These are phyloP conservation scores for Ottelia alismoides DNA, from an alignment of 106 monocot genomes.

Conservation along the genomic window DNA sequence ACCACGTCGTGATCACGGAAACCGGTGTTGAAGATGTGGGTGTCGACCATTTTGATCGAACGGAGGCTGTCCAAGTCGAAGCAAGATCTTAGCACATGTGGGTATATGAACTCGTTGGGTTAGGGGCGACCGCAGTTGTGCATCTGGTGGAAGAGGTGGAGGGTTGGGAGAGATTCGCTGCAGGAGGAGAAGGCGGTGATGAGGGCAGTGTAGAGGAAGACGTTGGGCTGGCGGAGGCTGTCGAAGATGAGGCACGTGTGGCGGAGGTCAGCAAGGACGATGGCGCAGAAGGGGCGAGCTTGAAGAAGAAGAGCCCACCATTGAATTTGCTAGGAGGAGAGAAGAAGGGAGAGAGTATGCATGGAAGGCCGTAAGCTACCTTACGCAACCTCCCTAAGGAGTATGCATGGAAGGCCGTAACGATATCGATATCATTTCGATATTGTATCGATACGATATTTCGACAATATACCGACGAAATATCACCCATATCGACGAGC, in stretches of 20 bases:
- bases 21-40: constrained; percentile 27
- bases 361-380: too few species aligned
- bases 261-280: constrained; percentile 40
- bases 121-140: constrained; percentile 20
- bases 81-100: constrained; percentile 46
- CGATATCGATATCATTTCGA: too few species aligned
- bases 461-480: too few species aligned
- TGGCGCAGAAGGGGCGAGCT: constrained; percentile 52
- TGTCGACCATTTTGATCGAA: constrained; percentile 28
- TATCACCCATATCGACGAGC: too few species aligned
- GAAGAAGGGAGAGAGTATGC: too few species aligned
- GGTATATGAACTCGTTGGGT: constrained; percentile 75
- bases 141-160: constrained; percentile 35
- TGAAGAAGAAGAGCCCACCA: constrained; percentile 60
- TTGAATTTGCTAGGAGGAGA: too few species aligned
- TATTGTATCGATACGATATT: too few species aligned
- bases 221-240: too few species aligned
- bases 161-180: constrained; percentile 15
- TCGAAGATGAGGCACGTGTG: constrained; percentile 61
- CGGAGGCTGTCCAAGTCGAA: not conserved
- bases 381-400: too few species aligned
- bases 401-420: too few species aligned
- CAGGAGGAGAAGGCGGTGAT: constrained; percentile 52
- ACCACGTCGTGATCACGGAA: constrained; percentile 29
- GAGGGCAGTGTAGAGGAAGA: constrained; percentile 73